Percentiles rank a stretch among this genome's conserved stretches.
phyloP scores from a whole-genome alignment of 257 asterid genomes.

The Jaltomata sinuosa region DNA sequence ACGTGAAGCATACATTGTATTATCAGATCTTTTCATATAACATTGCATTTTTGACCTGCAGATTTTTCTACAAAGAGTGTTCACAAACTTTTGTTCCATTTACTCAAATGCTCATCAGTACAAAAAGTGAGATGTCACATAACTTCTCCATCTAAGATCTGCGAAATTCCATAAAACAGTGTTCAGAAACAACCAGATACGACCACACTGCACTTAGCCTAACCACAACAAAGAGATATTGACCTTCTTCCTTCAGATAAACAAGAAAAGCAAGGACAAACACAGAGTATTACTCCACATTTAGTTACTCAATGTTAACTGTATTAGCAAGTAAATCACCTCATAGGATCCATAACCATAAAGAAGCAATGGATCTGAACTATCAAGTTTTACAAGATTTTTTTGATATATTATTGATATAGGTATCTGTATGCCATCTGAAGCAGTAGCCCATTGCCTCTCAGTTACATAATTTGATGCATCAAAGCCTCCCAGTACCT shows the following conservation, averaged over 20 bases:
- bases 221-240: neutral
- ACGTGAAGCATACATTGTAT: neutral
- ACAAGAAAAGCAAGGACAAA: neutral
- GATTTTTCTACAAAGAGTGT: neutral
- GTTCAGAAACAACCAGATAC: neutral
- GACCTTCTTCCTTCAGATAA: neutral
- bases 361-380: constrained; percentile 79
- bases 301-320: neutral
- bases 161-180: neutral
- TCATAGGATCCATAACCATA: constrained; percentile 97
- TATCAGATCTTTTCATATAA: neutral
- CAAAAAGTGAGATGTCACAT: neutral
- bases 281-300: neutral
- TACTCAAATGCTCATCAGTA: neutral
- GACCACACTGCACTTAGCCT: neutral
- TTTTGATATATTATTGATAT: constrained; percentile 70
- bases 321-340: constrained; percentile 34
- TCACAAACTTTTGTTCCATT: neutral
- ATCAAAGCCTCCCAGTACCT: constrained; percentile 92
- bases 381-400: constrained; percentile 74
- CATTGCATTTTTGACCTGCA: neutral
- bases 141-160: neutral
- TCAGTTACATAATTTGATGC: constrained; percentile 66
- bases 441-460: constrained; percentile 86
- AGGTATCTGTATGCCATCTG: constrained; percentile 79